A percentile compares a stretch with the other conserved stretches of the same genome.
These are phyloP conservation scores for Penicillium concentricum DNA, from an alignment of 2,329 filamentous ascomycete species.

Conservation along the genomic window DNA sequence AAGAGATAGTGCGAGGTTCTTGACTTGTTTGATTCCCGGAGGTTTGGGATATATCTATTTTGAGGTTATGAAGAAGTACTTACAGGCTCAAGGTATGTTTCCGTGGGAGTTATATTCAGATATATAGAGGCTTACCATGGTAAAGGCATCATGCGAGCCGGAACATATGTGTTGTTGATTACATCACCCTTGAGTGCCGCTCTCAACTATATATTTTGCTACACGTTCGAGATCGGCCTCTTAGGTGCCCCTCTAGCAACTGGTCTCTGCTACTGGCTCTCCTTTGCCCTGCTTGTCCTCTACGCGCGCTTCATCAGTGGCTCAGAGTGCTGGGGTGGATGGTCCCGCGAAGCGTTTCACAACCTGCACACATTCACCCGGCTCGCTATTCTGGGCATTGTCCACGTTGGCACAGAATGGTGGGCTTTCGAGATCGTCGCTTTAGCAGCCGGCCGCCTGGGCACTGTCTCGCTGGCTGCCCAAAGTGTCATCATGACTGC, in stretches of 20 bases:
- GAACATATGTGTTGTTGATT: conserved; percentile 62
- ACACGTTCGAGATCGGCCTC: conserved; percentile 68
- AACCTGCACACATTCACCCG: conserved; percentile 70
- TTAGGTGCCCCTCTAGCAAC: conserved; percentile 80
- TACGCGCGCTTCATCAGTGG: conserved; percentile 72
- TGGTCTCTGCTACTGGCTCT: conserved; percentile 81
- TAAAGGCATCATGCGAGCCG: conserved; percentile 61
- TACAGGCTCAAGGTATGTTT: conserved; percentile 55
- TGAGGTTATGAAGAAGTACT: conserved; percentile 67
- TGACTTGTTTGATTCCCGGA: conserved; percentile 73
- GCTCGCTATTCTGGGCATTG: conserved; percentile 71
- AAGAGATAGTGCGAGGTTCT: conserved; percentile 68
- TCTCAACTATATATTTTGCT: conserved; percentile 68
- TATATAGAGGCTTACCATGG: neutral
- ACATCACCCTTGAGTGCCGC: conserved; percentile 60
- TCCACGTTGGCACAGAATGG: conserved; percentile 89
- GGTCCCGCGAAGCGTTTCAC: conserved; percentile 61
- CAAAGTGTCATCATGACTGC: conserved; percentile 89
- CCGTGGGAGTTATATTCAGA: neutral
- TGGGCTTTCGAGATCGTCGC: conserved; percentile 94
- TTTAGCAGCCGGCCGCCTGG: conserved; percentile 74
- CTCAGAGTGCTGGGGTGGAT: conserved; percentile 76
- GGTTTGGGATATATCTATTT: conserved; percentile 87
- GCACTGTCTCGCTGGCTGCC: conserved; percentile 75
- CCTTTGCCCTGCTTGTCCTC: conserved; percentile 70